Evolutionary conservation across 345 rosid species (phyloP), one percentile per base, ranked within the genome.

Genomic region (Brassica nigra): DNA sequence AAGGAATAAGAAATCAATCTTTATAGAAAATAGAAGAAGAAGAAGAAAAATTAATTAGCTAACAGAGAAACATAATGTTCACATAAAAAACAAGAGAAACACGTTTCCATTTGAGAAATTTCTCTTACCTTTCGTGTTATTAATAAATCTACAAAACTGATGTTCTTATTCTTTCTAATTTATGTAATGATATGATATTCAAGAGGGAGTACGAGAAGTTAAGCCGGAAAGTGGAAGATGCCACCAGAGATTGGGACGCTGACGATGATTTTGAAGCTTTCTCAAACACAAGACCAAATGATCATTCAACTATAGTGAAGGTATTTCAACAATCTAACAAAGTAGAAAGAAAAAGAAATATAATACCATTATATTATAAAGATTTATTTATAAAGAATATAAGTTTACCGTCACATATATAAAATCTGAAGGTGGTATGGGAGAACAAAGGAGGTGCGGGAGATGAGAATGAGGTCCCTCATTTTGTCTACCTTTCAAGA

Each of bases 231-330:
- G 83, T 90, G 12, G 84, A 83, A 58, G 84, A 71, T 1, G 91
- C 87, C 8, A 42, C 80, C 11, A 42, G 52, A 61, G 34, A 49
- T 54, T 64, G 52, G 8, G 85, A 80, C 34, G 71, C 58, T 20
- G 79, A 36, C 0, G 85, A 78, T 2, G 93, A 90, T 34, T 80
- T 83, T 8, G 77, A 84, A 27, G 83, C 18, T 68, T 93, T 90
- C 74, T 49, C 84, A 9, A 54, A 82, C 14, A 33, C 74, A 15
- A 86, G 86, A 20, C 73, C 76, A 8, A 61, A 58, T 59, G 85
- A 89, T 82, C 93, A 90, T 78, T 84, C 90, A 10, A 62, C 89
- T 0, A 88, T 90, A 20, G 64, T 93, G 5, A 88, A 88, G 93
- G 95, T 89, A 73, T 54, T 52, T 77, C 29, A 8, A 65, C 10